These are phyloP conservation scores for Pichia nanzhaoensis DNA, from an alignment of 805 yeast species.

Conservation along the genomic window DNA sequence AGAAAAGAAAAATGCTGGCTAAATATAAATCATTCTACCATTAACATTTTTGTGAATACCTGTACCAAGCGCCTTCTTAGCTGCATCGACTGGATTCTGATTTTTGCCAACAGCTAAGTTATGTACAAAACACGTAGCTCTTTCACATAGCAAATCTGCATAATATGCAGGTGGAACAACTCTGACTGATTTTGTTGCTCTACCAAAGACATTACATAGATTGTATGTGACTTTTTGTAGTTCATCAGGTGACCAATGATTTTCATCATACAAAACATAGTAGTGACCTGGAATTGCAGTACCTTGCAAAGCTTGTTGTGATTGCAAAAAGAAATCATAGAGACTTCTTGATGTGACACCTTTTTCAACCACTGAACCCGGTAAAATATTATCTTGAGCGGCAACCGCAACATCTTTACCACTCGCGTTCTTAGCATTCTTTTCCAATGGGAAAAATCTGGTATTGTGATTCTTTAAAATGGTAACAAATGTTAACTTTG, in stretches of 20 bases:
- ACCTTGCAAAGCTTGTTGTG: conserved; percentile 31
- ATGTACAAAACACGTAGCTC: conserved; percentile 24
- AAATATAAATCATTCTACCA: conserved; percentile 19
- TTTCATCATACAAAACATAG: conserved; percentile 28
- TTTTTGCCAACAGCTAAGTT: conserved; percentile 8
- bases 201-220: conserved; percentile 25
- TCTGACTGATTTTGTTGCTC: conserved; percentile 30
- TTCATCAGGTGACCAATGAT: conserved; percentile 22
- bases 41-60: conserved; percentile 20
- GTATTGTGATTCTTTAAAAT: conserved; percentile 24
- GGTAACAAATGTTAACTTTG: conserved; percentile 26
- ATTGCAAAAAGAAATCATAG: conserved; percentile 28
- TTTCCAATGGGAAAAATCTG: conserved; percentile 26
- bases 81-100: conserved; percentile 15
- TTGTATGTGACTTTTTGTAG: conserved; percentile 26
- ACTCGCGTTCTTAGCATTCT: conserved; percentile 19
- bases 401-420: conserved; percentile 20
- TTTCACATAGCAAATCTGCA: conserved; percentile 27
- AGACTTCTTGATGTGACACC: conserved; percentile 27
- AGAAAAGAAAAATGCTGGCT: background rate
- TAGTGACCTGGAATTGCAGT: conserved; percentile 32
- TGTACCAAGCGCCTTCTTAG: conserved; percentile 13
- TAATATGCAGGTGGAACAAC: conserved; percentile 31
- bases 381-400: conserved; percentile 20
- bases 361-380: conserved; percentile 29